Percentiles rank a stretch among this genome's conserved stretches.
Evolutionary conservation across 2,329 filamentous ascomycete genomes (phyloP).

Genomic region (Epichloe gansuensis): DNA sequence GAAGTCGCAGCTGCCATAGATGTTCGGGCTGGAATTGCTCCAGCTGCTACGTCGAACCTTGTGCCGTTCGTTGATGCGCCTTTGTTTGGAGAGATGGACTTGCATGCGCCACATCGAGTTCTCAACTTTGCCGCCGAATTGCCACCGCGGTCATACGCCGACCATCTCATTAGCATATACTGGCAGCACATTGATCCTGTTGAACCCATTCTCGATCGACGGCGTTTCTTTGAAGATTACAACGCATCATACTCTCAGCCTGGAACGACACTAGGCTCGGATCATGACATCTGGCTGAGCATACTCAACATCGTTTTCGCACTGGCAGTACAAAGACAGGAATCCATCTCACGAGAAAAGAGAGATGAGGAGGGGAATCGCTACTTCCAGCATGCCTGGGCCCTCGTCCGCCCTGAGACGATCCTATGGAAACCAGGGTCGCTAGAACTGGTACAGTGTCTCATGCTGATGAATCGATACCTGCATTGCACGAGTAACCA

Average conservation of each 20-base stretch:
- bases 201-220: not conserved
- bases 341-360: not conserved
- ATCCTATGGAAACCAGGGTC: not conserved
- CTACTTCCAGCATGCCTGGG: not conserved
- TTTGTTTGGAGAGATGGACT: not conserved
- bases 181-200: not conserved
- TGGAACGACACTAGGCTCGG: not conserved
- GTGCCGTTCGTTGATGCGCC: not conserved
- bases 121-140: not conserved
- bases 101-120: not conserved
- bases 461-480: conserved; percentile 1
- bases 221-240: not conserved
- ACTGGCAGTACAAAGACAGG: not conserved
- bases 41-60: not conserved
- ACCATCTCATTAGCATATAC: not conserved
- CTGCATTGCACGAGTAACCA: not conserved
- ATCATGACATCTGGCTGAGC: not conserved
- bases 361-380: not conserved
- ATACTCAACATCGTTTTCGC: not conserved
- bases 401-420: not conserved
- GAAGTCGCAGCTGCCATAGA: not conserved
- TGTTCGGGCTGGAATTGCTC: not conserved
- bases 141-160: not conserved
- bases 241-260: not conserved
- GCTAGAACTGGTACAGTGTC: not conserved